Base-by-base conservation (phyloP, 1,284 basidiomycete species). In the Ustilago nuda region DNA sequence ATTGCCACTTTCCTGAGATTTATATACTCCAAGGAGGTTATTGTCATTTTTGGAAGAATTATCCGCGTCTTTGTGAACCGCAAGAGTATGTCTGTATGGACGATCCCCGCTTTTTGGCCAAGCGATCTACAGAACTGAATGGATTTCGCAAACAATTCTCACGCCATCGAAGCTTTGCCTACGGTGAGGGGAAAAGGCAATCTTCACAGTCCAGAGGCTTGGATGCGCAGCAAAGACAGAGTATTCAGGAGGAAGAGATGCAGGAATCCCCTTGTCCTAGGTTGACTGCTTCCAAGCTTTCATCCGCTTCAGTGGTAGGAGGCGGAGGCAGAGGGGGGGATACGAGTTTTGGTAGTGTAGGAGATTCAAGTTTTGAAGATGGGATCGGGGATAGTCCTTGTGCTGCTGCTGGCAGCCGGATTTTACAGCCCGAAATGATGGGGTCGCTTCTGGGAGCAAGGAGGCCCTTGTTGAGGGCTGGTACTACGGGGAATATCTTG, bases 21-120 rank as follows among this genome's bases (percentile, higher is more conserved):
- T 99, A 99, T 88, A 91, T 99, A 76, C 90, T 99, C 8, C 93
- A 97, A 86, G 97, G 97, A 52, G 96, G 96, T 8, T 99, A 98
- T 87, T 93, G 91, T 80, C 90, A 90, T 59, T 99, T 95, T 87
- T 98, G 90, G 88, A 90, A 91, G 79, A 86, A 88, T 45, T 91
- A 89, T 66, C 88, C 90, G 1, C 78, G 87, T 4, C 91, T 91
- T 50, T 98, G 95, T 87, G 88, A 92, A 63, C 95, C 94, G 0
- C 88, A 87, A 30, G 91, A 90, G 2, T 99, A 99, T 86, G 91
- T 97, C 43, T 90, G 89, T 19, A 99, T 99, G 96, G 94, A 98
- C 82, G 95, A 98, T 84, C 94, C 95, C 0, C 89, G 89, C 46
- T 92, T 95, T 86, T 89, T 91, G 32, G 88, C 89, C 19, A 92